Conservation (phyloP, 495 filamentous ascomycete species). For the Amorphotheca resinae region DNA sequence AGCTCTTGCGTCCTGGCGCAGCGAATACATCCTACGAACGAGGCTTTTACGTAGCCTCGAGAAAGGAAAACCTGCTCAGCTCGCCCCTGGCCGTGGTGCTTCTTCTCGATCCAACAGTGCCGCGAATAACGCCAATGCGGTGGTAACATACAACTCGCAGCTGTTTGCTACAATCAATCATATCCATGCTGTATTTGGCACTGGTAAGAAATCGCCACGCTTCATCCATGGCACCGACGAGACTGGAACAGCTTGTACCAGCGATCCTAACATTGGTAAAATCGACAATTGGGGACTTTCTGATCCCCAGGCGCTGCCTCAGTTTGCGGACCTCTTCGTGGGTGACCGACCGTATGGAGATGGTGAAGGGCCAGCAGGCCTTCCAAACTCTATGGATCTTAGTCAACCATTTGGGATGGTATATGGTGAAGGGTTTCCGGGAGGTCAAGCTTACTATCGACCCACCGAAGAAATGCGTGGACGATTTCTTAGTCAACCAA, state of each 20-base stretch:
- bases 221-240: conserved; percentile 75
- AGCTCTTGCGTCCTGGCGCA: conserved; percentile 73
- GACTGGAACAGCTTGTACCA: conserved; percentile 56
- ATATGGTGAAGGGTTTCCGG: conserved; percentile 73
- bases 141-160: conserved; percentile 72
- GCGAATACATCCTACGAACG: conserved; percentile 84
- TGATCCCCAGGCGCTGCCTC: conserved; percentile 58
- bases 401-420: conserved; percentile 75
- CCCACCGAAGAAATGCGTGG: conserved; percentile 64
- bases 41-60: conserved; percentile 65
- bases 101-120: conserved; percentile 34
- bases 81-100: conserved; percentile 21
- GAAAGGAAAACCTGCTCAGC: conserved; percentile 59
- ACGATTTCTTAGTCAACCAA: conserved; percentile 50
- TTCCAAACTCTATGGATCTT: conserved; percentile 79
- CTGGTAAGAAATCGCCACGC: conserved; percentile 55
- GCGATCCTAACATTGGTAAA: conserved; percentile 64
- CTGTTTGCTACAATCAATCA: conserved; percentile 61
- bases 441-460: conserved; percentile 65
- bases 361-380: conserved; percentile 60
- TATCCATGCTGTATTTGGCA: conserved; percentile 58
- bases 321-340: conserved; percentile 63
- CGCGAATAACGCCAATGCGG: conserved; percentile 43
- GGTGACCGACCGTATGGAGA: conserved; percentile 65
- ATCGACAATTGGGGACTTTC: conserved; percentile 75